phyloP scores from a whole-genome alignment of 345 rosid genomes.

The Citrus glauca region DNA sequence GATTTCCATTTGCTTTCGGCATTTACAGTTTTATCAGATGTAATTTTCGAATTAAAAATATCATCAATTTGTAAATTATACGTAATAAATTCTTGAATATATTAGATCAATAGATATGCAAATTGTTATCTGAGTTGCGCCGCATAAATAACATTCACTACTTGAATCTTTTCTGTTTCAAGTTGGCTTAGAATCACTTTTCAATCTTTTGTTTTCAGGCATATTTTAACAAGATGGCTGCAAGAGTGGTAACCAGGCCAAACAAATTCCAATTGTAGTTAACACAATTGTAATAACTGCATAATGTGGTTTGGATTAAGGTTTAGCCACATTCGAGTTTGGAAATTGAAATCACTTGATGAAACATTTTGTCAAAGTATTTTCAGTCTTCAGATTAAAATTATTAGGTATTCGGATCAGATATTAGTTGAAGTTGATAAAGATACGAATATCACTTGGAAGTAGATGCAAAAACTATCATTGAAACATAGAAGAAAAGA shows the following conservation, averaged over 20 bases:
- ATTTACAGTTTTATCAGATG: background rate
- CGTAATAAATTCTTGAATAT: background rate
- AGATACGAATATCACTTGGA: too few species aligned
- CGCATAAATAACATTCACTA: background rate
- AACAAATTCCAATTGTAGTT: conserved; percentile 19
- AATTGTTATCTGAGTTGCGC: too few species aligned
- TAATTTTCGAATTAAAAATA: background rate
- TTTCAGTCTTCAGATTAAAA: background rate
- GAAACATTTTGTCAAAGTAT: background rate
- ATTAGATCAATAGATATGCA: background rate
- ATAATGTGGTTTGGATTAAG: conserved; percentile 7
- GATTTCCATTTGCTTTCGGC: background rate
- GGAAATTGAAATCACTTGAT: background rate
- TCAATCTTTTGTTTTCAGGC: conserved; percentile 1
- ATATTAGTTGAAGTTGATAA: background rate
- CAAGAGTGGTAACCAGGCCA: conserved; percentile 18
- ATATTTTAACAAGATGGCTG: conserved; percentile 6
- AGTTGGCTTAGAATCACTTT: background rate
- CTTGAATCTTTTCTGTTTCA: background rate
- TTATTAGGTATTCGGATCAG: background rate
- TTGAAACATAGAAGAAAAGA: background rate
- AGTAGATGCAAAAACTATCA: background rate
- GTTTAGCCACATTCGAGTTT: background rate
- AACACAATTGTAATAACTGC: conserved; percentile 18
- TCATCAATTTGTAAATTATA: background rate